Conservation (phyloP, 345 rosid genomes). For the Pistacia vera region DNA sequence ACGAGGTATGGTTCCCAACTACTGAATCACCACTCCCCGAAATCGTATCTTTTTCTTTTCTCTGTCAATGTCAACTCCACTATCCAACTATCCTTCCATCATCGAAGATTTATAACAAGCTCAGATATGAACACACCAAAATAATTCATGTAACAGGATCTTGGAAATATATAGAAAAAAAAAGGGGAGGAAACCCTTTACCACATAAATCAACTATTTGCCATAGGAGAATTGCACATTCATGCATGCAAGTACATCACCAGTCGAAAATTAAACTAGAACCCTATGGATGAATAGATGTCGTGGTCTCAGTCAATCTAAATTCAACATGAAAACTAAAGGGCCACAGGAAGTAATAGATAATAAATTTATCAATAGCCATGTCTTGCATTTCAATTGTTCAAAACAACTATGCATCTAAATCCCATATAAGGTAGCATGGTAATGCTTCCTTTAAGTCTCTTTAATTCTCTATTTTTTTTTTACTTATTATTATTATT, state of each 20-base stretch:
- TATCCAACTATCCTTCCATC: not conserved
- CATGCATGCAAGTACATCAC: not conserved
- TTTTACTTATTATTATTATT: too few species aligned
- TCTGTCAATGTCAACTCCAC: not conserved
- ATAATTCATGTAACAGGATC: too few species aligned
- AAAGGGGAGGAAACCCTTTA: too few species aligned
- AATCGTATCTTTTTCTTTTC: not conserved
- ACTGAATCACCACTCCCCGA: conserved; percentile 5
- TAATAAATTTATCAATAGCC: conserved; percentile 41
- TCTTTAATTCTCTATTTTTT: conserved; percentile 15
- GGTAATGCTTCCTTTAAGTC: conserved; percentile 34
- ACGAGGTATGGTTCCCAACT: not conserved
- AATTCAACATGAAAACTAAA: too few species aligned
- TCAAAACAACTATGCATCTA: conserved; percentile 46
- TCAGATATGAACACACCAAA: not conserved
- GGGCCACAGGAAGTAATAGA: conserved; percentile 17
- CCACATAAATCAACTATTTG: too few species aligned
- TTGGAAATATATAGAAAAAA: too few species aligned
- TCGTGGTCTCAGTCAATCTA: too few species aligned
- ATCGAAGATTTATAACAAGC: not conserved
- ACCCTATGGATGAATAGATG: not conserved
- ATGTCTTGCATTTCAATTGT: conserved; percentile 40
- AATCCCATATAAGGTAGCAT: conserved; percentile 40
- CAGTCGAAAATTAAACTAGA: not conserved
- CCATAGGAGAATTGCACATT: not conserved